Conservation (phyloP, 2,329 filamentous ascomycete species). For the Cladosporium halotolerans region DNA sequence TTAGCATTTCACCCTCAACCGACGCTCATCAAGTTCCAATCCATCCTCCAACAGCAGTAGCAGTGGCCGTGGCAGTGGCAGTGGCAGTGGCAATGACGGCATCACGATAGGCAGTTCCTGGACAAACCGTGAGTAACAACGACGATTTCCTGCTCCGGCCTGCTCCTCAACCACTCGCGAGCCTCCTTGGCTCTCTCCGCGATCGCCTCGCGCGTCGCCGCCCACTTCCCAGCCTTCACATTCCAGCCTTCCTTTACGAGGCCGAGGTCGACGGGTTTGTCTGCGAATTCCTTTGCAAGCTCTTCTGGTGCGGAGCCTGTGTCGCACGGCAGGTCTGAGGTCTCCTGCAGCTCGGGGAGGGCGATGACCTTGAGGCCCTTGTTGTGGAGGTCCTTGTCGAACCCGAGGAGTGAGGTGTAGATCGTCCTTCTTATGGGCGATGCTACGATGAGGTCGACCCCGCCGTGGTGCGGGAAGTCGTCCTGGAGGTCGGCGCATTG, state of each 20-base stretch:
- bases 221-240: constrained; percentile 51
- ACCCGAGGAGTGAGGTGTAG: constrained; percentile 66
- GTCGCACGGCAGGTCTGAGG: constrained; percentile 68
- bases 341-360: constrained; percentile 73
- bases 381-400: constrained; percentile 50
- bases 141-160: constrained; percentile 60
- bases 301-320: constrained; percentile 55
- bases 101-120: background rate
- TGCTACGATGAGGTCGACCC: constrained; percentile 64
- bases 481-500: constrained; percentile 63
- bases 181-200: constrained; percentile 55
- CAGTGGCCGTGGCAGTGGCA: background rate
- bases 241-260: constrained; percentile 61
- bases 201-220: constrained; percentile 47
- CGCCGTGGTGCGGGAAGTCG: constrained; percentile 58
- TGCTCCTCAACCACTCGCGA: constrained; percentile 49
- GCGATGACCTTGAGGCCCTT: constrained; percentile 51
- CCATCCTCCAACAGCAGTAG: background rate
- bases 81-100: background rate
- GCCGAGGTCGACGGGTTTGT: constrained; percentile 54
- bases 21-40: too few relatives aligned
- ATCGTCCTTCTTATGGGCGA: constrained; percentile 78
- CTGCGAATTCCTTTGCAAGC: constrained; percentile 56
- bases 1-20: background rate
- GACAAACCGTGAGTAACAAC: constrained; percentile 68